phyloP scores from a whole-genome alignment of 169 alveolate genomes.

The Plasmodium inui region DNA sequence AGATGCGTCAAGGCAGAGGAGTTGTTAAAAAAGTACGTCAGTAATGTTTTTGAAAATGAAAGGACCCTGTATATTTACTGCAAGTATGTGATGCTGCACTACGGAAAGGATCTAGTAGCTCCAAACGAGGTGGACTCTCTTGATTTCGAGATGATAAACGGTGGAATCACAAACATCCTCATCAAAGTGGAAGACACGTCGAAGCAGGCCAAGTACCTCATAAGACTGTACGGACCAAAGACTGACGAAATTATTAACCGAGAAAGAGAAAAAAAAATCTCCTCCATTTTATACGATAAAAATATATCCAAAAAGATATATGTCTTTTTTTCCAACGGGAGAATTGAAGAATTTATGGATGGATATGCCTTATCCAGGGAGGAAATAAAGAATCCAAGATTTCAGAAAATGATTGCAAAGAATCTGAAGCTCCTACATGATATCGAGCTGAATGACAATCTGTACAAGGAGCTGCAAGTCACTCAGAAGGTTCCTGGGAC shows the following conservation, averaged over 20 bases:
- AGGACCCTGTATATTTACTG: conserved; percentile 33
- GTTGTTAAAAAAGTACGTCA: background rate
- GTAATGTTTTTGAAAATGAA: conserved; percentile 59
- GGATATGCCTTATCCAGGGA: conserved; percentile 80
- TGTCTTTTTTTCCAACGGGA: conserved; percentile 78
- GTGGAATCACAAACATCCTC: conserved; percentile 83
- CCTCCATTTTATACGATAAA: conserved; percentile 71
- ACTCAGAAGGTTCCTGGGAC: conserved; percentile 26
- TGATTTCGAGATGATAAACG: conserved; percentile 61
- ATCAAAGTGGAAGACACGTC: conserved; percentile 77
- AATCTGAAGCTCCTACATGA: conserved; percentile 76
- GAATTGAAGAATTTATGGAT: conserved; percentile 86
- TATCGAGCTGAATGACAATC: conserved; percentile 52
- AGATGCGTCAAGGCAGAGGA: conserved; percentile 8
- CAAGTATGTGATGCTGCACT: conserved; percentile 47
- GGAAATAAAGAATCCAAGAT: conserved; percentile 73
- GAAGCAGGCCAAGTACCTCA: conserved; percentile 67
- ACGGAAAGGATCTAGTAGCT: conserved; percentile 49
- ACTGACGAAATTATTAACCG: conserved; percentile 82
- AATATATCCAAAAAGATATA: conserved; percentile 80
- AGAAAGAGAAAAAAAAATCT: conserved; percentile 79
- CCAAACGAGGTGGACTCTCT: conserved; percentile 14
- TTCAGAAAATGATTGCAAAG: conserved; percentile 78
- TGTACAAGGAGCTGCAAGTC: conserved; percentile 64
- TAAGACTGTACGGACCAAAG: conserved; percentile 82